Evolutionary conservation across 176 grass and related monocot species (phyloP), one percentile per base, ranked within the genome.

Genomic region (Oropetium thomaeum): DNA sequence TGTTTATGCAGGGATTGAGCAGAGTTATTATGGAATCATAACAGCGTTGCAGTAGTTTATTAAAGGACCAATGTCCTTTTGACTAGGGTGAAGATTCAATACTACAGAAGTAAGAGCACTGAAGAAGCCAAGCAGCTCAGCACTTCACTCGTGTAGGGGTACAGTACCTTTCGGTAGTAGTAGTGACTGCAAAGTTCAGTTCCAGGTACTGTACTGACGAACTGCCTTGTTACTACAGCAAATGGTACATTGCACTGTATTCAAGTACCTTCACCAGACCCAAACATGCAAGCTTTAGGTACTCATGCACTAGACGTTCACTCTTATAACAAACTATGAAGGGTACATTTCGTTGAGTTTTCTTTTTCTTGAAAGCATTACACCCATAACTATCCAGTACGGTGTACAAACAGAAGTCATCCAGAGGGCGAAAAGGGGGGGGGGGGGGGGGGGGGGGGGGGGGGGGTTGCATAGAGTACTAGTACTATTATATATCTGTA

Each of bases 211-310:
- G 40, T 33, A 64, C 42, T 58, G 19, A 69, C 11, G 63, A 68
- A 37, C 53, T 87, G 73, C 60, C 69, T 63, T 32, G 52, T 82
- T 67, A 67, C 31, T 42, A 38, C 78, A 71, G 54, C 15, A 52
- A 83, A 58, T 34, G 51, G 74, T 83, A 87, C 85, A 41, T 17
- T 31, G 58, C 40, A 77, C 58, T 31, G 73, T 58, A 72, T 60
- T 48, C 62, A 66, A 41, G 70, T 70, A 69, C 69, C 61, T 69
- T 62, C 51, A 47, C 37, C 58, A 8, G 26, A 37, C 42, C 76
- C 68, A 19, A 71, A 27, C 66, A 72, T 73, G 71, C 22, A 77
- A 82, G 40, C 52, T 71, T 60, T 49, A 67, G 58, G 79, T 72
- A 69, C 60, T 54, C 42, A 22, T 51, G 43, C 49, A 65, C 62